Evolutionary conservation across 306 rosid genomes (phyloP), one percentile per base, ranked within the genome.

Genomic region (Castanea crenata): DNA sequence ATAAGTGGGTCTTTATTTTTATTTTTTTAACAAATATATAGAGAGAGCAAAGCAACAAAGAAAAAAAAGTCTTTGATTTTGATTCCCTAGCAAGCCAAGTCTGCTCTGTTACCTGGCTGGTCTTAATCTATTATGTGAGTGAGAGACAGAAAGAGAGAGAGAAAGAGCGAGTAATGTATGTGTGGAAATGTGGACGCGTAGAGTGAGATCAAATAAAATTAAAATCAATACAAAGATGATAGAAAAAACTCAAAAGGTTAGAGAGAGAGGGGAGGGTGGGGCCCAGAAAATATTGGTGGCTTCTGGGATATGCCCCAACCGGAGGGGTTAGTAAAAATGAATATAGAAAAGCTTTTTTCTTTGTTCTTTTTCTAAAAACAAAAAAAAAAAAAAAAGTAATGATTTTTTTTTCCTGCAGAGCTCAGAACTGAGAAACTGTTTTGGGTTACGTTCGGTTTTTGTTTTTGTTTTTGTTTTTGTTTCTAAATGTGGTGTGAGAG

Each of bases 121-220:
- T 88, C 86, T 84, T 55, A 83, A 74, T 77, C 88, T 34, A 6
- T 32, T 27, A 31, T 65, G 70, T 31, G 78, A 57, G 80, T 78
- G 88, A 75, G 75, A 82, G 81, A 52, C 51, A 61, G 54, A 83
- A 31, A 71, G 56, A 57, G 74, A 82, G 2, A 68, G 56, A 74
- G 68, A 51, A 65, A 71, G 76, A 68, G 56, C 69, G 68, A 71
- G 78, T 55, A 19, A 9, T 14, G 19, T 73, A 77, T 41, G 85
- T 49, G 85, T 41, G 87, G 81, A 70, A 81, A 83, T 61, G 81
- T 83, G 72, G 95, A 92, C 86, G 97, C 97, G 97, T 91, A 85
- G 76, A 80, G 82, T 75, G 64, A 19, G 82, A 83, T 83, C 74
- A 63, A 81, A 76, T 80, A 58, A 68, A 56, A 32, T 20, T 80